Percentiles rank a stretch among this genome's conserved stretches.
Evolutionary conservation across 2,329 filamentous ascomycete species (phyloP).

Genomic region (Microsporum canis): DNA sequence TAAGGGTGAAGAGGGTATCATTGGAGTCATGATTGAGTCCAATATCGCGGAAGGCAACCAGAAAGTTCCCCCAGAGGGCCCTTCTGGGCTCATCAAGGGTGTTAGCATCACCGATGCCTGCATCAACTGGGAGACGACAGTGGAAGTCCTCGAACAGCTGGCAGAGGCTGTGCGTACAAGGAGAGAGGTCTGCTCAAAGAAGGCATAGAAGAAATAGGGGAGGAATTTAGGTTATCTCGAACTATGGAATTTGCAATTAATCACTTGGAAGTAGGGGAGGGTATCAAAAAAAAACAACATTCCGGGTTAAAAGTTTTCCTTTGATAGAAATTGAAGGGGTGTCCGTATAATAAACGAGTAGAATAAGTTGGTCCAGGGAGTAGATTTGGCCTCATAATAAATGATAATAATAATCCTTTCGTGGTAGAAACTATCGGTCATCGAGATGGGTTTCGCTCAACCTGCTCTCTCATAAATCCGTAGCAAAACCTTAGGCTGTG

Average conservation of each 20-base stretch:
- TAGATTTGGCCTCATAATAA: neutral
- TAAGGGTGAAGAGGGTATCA: conserved; percentile 71
- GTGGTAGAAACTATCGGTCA: neutral
- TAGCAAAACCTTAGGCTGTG: neutral
- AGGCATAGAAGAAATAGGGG: neutral
- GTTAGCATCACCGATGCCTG: conserved; percentile 96
- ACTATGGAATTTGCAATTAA: neutral
- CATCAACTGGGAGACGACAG: conserved; percentile 82
- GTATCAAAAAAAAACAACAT: neutral
- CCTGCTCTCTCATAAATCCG: neutral
- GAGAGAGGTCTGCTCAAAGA: conserved; percentile 39
- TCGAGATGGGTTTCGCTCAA: neutral
- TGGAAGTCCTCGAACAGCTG: conserved; percentile 69
- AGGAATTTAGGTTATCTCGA: neutral
- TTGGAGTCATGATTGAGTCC: conserved; percentile 98
- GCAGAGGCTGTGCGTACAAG: conserved; percentile 71
- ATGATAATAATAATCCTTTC: neutral
- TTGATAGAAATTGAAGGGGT: neutral
- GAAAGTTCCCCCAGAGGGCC: conserved; percentile 81
- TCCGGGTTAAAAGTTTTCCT: neutral
- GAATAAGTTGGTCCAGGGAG: neutral
- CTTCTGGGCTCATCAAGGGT: conserved; percentile 75
- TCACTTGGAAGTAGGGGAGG: neutral
- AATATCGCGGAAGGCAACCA: conserved; percentile 92
- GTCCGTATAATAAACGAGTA: neutral